Base-by-base conservation (phyloP, 169 alveolate genomes). In the Eimeria brunetti region DNA sequence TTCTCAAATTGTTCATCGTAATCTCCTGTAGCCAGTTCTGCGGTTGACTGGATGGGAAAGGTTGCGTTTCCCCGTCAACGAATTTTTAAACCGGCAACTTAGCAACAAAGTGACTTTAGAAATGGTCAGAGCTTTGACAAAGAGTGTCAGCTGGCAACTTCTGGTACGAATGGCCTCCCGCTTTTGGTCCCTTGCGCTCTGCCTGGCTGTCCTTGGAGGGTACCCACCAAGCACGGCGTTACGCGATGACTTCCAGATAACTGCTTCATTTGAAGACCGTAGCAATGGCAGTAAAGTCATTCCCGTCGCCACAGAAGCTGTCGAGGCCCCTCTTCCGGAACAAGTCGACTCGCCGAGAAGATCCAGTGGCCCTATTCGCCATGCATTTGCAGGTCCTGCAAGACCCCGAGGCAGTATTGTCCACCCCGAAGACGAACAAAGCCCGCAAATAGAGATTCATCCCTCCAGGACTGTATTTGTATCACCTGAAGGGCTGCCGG, bases 21-120 rank as follows among this genome's bases (percentile, higher is more conserved):
- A 64, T 41, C 93, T 75, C 78, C 83, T 62, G 93, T 86, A 62
- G 83, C 83, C 64, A 60, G 80, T 86, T 58, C 44, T 86, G 53
- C 30, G 93, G 93, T 46, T 62, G 93, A 62, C 83, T 86, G 93
- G 53, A 86, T 64, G 93, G 81, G 27, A 60, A 60, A 86, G 62
- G 46, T 41, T 24, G 53, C 41, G 56, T 33, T 86, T 49, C 78
- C 60, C 81, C 56, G 83, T 41, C 93, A 64, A 44, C 33, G 93
- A 86, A 24, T 86, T 86, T 86, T 86, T 62, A 18, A 71, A 62
- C 64, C 24, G 75, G 22, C 46, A 60, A 8, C 62, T 14, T 30
- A 58, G 83, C 83, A 38, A 27, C 24, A 4, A 86, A 62, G 93
- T n/a, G 71, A 86, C 67, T 86, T 71, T 62, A 86, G 93, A 86